phyloP scores from a whole-genome alignment of 208 protist species.

The Jaenimonas drosophilae region DNA sequence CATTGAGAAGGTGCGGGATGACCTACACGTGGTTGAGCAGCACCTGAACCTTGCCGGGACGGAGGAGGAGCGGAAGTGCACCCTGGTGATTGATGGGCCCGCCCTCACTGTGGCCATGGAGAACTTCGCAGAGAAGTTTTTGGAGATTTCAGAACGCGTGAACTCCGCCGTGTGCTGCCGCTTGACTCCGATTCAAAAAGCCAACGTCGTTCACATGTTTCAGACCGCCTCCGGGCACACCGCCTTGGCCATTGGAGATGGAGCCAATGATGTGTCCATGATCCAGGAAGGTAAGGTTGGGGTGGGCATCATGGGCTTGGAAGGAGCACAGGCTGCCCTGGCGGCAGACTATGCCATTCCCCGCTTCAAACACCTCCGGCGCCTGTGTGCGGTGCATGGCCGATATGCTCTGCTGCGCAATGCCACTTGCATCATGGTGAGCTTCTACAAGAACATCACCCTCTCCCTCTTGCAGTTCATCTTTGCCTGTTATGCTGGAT shows the following conservation, averaged over 20 bases:
- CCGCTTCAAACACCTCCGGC: constrained; percentile 89
- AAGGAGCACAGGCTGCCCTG: constrained; percentile 92
- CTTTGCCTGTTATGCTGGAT: constrained; percentile 85
- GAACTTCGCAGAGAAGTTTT: constrained; percentile 59
- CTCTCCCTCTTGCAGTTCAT: constrained; percentile 86
- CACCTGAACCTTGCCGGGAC: constrained; percentile 37
- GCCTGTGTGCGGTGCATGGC: constrained; percentile 93
- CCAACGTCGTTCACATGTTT: constrained; percentile 87
- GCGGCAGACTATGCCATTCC: constrained; percentile 93
- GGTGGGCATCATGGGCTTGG: constrained; percentile 94
- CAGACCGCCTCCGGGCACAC: constrained; percentile 70
- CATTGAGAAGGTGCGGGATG: constrained; percentile 39
- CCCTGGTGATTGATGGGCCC: constrained; percentile 77
- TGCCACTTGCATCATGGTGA: constrained; percentile 88
- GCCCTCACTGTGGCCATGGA: constrained; percentile 64
- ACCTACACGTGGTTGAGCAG: constrained; percentile 52
- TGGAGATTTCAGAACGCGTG: constrained; percentile 60
- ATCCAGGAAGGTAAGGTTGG: constrained; percentile 91
- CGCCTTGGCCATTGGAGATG: constrained; percentile 97
- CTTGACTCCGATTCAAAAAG: constrained; percentile 86
- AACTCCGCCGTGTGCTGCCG: constrained; percentile 87
- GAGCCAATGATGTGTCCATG: constrained; percentile 98
- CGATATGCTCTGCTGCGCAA: constrained; percentile 92
- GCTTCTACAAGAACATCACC: constrained; percentile 97
- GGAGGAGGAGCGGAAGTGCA: constrained; percentile 32